Conservation (phyloP, 1,284 basidiomycete species). For the Inonotus obliquus region DNA sequence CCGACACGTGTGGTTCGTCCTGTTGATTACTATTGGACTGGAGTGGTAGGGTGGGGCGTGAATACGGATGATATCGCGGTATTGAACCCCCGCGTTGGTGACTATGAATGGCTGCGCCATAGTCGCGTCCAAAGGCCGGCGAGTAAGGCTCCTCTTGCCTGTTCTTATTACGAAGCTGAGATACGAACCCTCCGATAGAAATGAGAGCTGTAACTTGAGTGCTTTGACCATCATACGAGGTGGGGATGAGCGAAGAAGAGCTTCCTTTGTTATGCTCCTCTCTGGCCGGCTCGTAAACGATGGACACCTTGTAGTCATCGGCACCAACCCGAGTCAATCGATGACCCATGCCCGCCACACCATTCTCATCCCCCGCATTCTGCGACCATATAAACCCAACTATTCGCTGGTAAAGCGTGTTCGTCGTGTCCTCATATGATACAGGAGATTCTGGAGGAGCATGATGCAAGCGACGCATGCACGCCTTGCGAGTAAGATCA, state of each 20-base stretch:
- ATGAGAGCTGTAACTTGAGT: neutral
- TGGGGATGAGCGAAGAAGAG: neutral
- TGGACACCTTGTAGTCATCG: neutral
- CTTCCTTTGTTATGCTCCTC: too few species aligned
- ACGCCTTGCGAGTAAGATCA: neutral
- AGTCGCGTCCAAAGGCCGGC: neutral
- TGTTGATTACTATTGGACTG: neutral
- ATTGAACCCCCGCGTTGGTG: neutral
- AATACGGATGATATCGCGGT: neutral
- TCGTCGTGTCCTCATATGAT: neutral
- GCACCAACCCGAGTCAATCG: neutral
- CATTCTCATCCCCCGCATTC: neutral
- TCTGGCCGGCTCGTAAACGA: neutral
- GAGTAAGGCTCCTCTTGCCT: neutral
- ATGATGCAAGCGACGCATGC: neutral
- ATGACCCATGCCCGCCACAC: neutral
- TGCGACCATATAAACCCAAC: neutral
- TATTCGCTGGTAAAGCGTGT: conserved; percentile 3
- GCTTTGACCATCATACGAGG: neutral
- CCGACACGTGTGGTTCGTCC: neutral
- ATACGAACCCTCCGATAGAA: neutral
- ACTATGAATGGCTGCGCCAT: neutral
- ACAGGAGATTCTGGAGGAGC: neutral
- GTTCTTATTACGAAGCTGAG: neutral
- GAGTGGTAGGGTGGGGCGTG: neutral